phyloP scores from a whole-genome alignment of 2,329 filamentous ascomycete species.

The Fusarium albidum region DNA sequence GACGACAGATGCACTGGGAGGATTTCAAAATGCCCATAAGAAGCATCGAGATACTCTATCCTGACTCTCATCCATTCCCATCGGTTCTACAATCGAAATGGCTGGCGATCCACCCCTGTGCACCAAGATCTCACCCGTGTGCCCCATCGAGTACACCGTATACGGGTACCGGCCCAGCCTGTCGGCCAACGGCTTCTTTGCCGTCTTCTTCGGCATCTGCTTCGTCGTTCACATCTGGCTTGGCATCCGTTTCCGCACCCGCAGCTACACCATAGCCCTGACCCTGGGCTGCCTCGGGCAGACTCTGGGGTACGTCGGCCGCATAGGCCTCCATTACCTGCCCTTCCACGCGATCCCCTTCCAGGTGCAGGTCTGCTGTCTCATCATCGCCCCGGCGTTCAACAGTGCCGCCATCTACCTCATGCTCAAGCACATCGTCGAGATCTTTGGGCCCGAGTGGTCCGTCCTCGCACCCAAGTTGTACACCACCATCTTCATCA shows the following conservation, averaged over 20 bases:
- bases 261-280: constrained; percentile 7
- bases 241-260: constrained; percentile 10
- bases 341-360: constrained; percentile 13
- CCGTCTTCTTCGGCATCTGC: constrained; percentile 4
- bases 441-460: constrained; percentile 53
- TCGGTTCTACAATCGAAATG: too few species aligned
- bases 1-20: too few species aligned
- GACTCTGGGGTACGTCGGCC: too few species aligned
- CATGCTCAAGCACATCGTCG: constrained; percentile 54
- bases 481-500: constrained; percentile 64
- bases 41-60: too few species aligned
- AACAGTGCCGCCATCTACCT: constrained; percentile 21
- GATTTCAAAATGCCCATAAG: too few species aligned
- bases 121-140: constrained; percentile 7
- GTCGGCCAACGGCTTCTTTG: constrained; percentile 13
- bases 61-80: too few species aligned
- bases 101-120: not conserved
- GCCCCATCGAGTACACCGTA: constrained; percentile 10
- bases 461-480: constrained; percentile 52
- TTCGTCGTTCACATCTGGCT: constrained; percentile 4
- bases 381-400: constrained; percentile 16
- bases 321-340: too few species aligned
- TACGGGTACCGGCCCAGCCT: constrained; percentile 16
- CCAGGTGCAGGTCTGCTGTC: constrained; percentile 15
- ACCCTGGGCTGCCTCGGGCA: constrained; percentile 10